Conservation (phyloP, 2,329 filamentous ascomycete genomes). For the Pseudopyricularia cyperi region DNA sequence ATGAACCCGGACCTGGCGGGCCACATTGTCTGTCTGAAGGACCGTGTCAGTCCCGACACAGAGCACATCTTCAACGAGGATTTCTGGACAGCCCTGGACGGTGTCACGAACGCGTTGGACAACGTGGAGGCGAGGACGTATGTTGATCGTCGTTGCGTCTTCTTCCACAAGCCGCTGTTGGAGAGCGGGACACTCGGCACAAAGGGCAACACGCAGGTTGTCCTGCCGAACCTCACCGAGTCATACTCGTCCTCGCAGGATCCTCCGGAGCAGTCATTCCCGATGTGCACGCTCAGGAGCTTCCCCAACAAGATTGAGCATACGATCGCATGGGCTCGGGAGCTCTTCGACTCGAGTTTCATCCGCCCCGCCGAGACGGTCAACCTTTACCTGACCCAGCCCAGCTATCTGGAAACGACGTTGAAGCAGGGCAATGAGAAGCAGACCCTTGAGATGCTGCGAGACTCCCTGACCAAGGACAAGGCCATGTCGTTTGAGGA, state of each 20-base stretch:
- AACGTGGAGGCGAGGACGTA: constrained; percentile 96
- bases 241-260: constrained; percentile 94
- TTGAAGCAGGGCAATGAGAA: constrained; percentile 93
- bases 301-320: constrained; percentile 99
- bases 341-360: constrained; percentile 88
- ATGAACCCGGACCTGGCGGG: constrained; percentile 92
- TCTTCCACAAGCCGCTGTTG: constrained; percentile 92
- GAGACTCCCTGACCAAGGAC: constrained; percentile 81
- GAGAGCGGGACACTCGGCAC: constrained; percentile 98
- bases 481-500: constrained; percentile 90
- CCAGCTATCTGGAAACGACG: constrained; percentile 77
- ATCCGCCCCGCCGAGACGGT: constrained; percentile 88
- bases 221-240: constrained; percentile 82
- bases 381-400: constrained; percentile 84
- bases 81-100: constrained; percentile 80
- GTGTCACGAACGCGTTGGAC: constrained; percentile 92
- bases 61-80: constrained; percentile 88
- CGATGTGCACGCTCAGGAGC: constrained; percentile 93
- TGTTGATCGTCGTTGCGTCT: constrained; percentile 89
- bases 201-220: constrained; percentile 96
- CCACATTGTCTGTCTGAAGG: constrained; percentile 75
- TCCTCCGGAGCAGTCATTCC: constrained; percentile 95
- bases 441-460: constrained; percentile 78
- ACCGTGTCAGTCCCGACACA: constrained; percentile 82
- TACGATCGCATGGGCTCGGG: constrained; percentile 95